A percentile compares a stretch with the other conserved stretches of the same genome.
These are phyloP conservation scores for Nemania abortiva DNA, from an alignment of 2,329 filamentous ascomycete genomes.

Conservation along the genomic window DNA sequence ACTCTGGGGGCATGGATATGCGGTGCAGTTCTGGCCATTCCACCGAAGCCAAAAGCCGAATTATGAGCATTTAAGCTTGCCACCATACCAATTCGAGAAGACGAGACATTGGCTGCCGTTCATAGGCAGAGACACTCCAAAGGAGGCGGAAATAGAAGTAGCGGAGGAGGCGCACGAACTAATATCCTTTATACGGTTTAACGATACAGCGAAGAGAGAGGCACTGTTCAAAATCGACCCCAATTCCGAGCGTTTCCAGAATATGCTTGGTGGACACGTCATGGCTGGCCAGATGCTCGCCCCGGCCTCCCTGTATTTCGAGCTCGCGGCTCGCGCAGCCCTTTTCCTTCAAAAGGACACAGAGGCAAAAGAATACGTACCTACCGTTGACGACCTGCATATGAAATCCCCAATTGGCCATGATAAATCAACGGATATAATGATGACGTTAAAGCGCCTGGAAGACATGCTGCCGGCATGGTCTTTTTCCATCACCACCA, in stretches of 20 bases:
- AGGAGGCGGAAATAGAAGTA: slow-evolving; percentile 10
- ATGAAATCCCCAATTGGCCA: slow-evolving; percentile 38
- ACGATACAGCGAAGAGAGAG: slow-evolving; percentile 20
- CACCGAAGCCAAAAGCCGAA: neutral
- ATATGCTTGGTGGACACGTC: slow-evolving; percentile 42
- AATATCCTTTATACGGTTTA: slow-evolving; percentile 20
- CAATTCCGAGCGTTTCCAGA: slow-evolving; percentile 37
- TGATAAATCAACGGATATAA: slow-evolving; percentile 31
- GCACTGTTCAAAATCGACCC: slow-evolving; percentile 40
- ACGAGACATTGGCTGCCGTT: slow-evolving; percentile 12
- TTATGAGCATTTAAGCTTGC: neutral
- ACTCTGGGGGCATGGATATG: neutral
- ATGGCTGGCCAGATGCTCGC: slow-evolving; percentile 44
- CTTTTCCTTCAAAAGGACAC: slow-evolving; percentile 50
- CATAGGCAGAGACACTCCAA: slow-evolving; percentile 9
- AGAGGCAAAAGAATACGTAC: slow-evolving; percentile 31
- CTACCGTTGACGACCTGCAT: slow-evolving; percentile 27
- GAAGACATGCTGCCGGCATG: slow-evolving; percentile 24
- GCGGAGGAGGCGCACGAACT: slow-evolving; percentile 21
- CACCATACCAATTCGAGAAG: slow-evolving; percentile 3
- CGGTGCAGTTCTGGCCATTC: neutral
- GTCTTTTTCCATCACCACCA: slow-evolving; percentile 36
- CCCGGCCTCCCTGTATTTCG: slow-evolving; percentile 49
- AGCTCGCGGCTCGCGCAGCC: slow-evolving; percentile 43
- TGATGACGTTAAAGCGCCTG: slow-evolving; percentile 27